These are phyloP conservation scores for Castanospermum australe DNA, from an alignment of 306 rosid species.

Conservation along the genomic window DNA sequence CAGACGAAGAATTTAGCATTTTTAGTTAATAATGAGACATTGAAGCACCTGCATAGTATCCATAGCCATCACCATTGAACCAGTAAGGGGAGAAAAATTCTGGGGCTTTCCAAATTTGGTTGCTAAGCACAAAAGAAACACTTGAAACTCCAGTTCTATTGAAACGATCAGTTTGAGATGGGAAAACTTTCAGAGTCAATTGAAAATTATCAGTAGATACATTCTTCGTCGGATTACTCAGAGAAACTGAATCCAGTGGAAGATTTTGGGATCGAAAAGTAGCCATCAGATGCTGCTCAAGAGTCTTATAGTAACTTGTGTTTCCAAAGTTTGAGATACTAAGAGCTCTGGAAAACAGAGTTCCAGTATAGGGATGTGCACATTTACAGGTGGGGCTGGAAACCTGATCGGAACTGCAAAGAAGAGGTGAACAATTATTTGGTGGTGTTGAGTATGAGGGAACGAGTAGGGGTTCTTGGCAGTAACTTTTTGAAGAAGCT, in stretches of 20 bases:
- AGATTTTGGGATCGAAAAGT: slow-evolving; percentile 15
- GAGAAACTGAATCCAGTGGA: slow-evolving; percentile 61
- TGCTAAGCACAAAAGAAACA: slow-evolving; percentile 54
- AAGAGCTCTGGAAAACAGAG: slow-evolving; percentile 52
- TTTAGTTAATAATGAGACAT: slow-evolving; percentile 1
- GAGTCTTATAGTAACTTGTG: slow-evolving; percentile 28
- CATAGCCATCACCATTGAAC: slow-evolving; percentile 31
- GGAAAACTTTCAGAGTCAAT: slow-evolving; percentile 52
- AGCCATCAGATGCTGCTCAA: slow-evolving; percentile 31
- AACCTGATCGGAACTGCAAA: slow-evolving; percentile 41
- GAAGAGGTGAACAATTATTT: slow-evolving; percentile 35
- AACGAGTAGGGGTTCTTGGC: slow-evolving; percentile 20
- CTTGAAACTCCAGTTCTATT: slow-evolving; percentile 41
- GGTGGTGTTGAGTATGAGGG: slow-evolving; percentile 30
- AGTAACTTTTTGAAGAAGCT: slow-evolving; percentile 32
- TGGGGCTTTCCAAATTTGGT: slow-evolving; percentile 54
- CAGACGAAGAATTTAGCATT: slow-evolving; percentile 2
- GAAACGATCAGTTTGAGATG: slow-evolving; percentile 52
- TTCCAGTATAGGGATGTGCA: slow-evolving; percentile 62
- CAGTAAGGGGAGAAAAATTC: slow-evolving; percentile 51
- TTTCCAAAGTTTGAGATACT: slow-evolving; percentile 43
- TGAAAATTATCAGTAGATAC: slow-evolving; percentile 36
- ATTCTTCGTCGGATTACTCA: slow-evolving; percentile 35
- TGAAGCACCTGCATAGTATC: slow-evolving; percentile 38
- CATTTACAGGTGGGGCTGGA: slow-evolving; percentile 73